A percentile compares a stretch with the other conserved stretches of the same genome.
These are phyloP conservation scores for Boletus sp. DNA, from an alignment of 768 basidiomycete genomes.

Conservation along the genomic window DNA sequence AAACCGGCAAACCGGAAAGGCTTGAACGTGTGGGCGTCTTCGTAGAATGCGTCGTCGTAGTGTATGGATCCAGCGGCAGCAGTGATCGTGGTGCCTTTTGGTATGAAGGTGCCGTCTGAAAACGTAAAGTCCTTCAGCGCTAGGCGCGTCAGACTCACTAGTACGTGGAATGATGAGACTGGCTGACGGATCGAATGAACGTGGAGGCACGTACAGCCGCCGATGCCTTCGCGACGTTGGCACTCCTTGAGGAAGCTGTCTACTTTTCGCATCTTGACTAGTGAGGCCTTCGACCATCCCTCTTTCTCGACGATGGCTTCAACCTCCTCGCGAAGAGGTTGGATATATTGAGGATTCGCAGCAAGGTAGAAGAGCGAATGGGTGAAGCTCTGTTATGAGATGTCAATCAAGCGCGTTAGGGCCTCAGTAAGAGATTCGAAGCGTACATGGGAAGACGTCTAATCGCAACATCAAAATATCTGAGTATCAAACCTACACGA, in stretches of 20 bases:
- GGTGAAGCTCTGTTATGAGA: background rate
- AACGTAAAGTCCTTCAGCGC: background rate
- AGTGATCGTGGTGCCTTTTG: background rate
- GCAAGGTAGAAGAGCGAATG: background rate
- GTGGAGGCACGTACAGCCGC: background rate
- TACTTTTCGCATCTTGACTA: background rate
- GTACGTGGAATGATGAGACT: background rate
- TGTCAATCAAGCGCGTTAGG: background rate
- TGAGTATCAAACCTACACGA: background rate
- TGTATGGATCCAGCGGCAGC: background rate
- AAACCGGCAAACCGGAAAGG: background rate
- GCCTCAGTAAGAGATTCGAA: too few relatives aligned
- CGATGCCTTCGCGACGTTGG: background rate
- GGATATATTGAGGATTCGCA: background rate
- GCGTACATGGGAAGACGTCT: background rate
- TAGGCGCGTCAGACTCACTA: background rate
- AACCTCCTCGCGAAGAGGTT: background rate
- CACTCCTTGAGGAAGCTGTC: background rate
- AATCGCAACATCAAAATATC: background rate
- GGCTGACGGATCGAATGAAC: background rate
- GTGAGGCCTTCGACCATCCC: background rate
- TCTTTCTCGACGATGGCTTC: background rate
- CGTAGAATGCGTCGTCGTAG: background rate
- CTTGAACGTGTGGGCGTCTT: background rate
- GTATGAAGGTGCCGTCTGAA: background rate